Percentiles rank a stretch among this genome's conserved stretches.
Conservation (phyloP, 2,329 filamentous ascomycete genomes). For the Alternaria ventricosa region DNA sequence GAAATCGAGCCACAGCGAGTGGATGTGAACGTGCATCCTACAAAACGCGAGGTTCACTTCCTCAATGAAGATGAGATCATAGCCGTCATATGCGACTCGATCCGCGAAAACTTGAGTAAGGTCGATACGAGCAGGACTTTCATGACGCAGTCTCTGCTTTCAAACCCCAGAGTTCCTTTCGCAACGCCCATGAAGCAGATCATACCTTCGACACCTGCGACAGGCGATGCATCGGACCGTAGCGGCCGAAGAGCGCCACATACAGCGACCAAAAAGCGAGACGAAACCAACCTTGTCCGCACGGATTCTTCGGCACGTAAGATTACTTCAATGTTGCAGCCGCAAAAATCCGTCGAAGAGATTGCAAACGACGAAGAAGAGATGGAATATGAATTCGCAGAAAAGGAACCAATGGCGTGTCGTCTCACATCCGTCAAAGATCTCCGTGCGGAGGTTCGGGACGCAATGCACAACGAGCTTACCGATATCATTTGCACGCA, state of each 20-base stretch:
- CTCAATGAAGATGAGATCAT: conserved; percentile 97
- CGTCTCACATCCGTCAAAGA: conserved; percentile 84
- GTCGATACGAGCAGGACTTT: conserved; percentile 96
- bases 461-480: conserved; percentile 81
- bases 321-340: conserved; percentile 94
- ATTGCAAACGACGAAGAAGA: conserved; percentile 52
- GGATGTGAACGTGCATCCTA: conserved; percentile 97
- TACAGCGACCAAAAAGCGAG: conserved; percentile 54
- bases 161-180: conserved; percentile 46
- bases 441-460: conserved; percentile 80
- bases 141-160: conserved; percentile 85
- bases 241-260: conserved; percentile 39
- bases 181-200: conserved; percentile 50
- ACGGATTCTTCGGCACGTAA: conserved; percentile 90
- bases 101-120: conserved; percentile 77
- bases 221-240: conserved; percentile 30
- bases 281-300: conserved; percentile 87
- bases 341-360: conserved; percentile 51
- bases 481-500: conserved; percentile 87
- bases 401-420: conserved; percentile 73
- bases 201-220: conserved; percentile 24
- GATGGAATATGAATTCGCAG: conserved; percentile 73
- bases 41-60: conserved; percentile 96
- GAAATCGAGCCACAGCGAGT: conserved; percentile 92
- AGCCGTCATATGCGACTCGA: conserved; percentile 79